Conservation (phyloP, 768 basidiomycete species). For the Butyriboletus loyo region DNA sequence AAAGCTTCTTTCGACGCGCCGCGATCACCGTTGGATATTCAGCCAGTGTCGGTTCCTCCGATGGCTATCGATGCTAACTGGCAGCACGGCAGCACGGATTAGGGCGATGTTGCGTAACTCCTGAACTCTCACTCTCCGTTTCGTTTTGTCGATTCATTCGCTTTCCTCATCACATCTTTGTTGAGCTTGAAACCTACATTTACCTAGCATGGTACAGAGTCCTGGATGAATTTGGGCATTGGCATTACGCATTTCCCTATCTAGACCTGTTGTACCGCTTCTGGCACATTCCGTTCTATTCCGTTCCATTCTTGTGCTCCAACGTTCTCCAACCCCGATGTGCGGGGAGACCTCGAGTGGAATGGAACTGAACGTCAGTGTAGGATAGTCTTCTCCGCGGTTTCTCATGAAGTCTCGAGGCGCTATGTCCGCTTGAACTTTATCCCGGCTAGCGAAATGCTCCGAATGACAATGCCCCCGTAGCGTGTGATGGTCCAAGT, state of each 20-base stretch:
- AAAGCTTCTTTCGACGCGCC: conserved; percentile 15
- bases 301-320: neutral
- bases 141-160: conserved; percentile 13
- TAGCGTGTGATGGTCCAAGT: neutral
- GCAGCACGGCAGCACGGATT: conserved; percentile 17
- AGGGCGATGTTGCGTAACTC: conserved; percentile 7
- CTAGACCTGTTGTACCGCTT: neutral
- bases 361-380: neutral
- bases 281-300: neutral
- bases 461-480: neutral
- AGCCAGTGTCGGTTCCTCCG: conserved; percentile 7
- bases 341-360: neutral
- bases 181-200: neutral
- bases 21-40: conserved; percentile 21
- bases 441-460: neutral
- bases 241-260: neutral
- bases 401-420: neutral
- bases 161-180: neutral
- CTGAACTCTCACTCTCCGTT: neutral
- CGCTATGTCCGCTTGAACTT: neutral
- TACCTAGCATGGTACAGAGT: neutral
- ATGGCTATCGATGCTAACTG: conserved; percentile 13
- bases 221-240: neutral
- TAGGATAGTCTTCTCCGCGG: neutral
- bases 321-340: neutral